phyloP scores from a whole-genome alignment of 2,329 filamentous ascomycete genomes.

The Conoideocrella luteorostrata region DNA sequence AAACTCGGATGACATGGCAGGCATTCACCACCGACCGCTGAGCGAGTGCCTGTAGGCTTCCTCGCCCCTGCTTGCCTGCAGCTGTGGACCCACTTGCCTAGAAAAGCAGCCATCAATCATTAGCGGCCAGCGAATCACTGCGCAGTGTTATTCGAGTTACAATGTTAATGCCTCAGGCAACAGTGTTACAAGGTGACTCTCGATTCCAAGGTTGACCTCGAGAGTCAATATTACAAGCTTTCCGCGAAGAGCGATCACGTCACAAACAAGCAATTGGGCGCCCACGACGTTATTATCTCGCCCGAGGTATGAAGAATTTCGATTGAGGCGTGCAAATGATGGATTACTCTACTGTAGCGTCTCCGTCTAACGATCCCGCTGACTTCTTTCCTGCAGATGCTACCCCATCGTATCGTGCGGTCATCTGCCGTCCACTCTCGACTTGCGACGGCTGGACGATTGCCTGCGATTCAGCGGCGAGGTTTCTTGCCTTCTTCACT shows the following conservation, averaged over 20 bases:
- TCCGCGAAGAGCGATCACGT: conserved; percentile 11
- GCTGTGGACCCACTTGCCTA: not conserved
- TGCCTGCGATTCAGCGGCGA: conserved; percentile 51
- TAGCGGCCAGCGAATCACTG: not conserved
- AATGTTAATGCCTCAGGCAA: conserved; percentile 27
- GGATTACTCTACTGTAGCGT: no score
- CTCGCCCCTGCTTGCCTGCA: not conserved
- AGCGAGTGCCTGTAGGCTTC: not conserved
- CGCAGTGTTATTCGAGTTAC: not conserved
- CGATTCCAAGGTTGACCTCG: conserved; percentile 24
- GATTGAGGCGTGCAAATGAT: no score
- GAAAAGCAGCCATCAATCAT: not conserved
- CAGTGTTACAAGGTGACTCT: no score
- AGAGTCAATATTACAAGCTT: not conserved
- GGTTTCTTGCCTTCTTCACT: conserved; percentile 47
- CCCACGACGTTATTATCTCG: conserved; percentile 22
- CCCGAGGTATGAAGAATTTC: conserved; percentile 14
- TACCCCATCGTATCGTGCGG: conserved; percentile 53
- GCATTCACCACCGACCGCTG: conserved; percentile 1
- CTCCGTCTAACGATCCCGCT: not conserved
- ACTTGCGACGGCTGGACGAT: conserved; percentile 39
- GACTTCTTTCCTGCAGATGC: conserved; percentile 42
- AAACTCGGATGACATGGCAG: conserved; percentile 12
- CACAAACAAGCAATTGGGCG: conserved; percentile 29
- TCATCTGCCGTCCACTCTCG: conserved; percentile 37